Percentiles rank a stretch among this genome's conserved stretches.
These are phyloP conservation scores for Alternaria triticimaculans DNA, from an alignment of 2,329 filamentous ascomycete species.

Conservation along the genomic window DNA sequence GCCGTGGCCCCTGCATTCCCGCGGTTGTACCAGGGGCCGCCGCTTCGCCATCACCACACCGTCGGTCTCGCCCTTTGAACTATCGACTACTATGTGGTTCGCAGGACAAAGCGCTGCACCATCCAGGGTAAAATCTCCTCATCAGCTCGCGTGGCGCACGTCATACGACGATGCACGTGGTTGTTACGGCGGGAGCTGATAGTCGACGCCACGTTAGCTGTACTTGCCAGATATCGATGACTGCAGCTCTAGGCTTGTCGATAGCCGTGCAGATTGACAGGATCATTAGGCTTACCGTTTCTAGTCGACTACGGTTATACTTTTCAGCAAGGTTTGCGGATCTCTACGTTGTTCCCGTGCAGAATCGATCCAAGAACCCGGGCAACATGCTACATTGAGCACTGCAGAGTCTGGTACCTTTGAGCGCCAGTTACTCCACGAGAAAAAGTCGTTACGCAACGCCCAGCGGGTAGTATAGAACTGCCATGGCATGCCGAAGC, in stretches of 20 bases:
- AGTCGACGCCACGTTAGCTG: neutral
- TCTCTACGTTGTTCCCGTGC: neutral
- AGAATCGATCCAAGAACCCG: neutral
- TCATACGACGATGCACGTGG: slow-evolving; percentile 2
- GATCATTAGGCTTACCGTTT: neutral
- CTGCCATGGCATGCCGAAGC: neutral
- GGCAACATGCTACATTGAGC: neutral
- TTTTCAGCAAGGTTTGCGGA: neutral
- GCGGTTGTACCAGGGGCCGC: neutral
- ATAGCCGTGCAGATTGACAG: neutral
- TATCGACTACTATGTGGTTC: neutral
- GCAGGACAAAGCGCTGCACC: neutral
- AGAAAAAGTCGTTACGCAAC: neutral
- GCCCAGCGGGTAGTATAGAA: neutral
- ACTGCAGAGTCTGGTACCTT: neutral
- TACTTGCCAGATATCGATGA: neutral
- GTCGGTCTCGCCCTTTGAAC: neutral
- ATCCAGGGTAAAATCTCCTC: neutral
- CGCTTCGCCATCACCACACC: neutral
- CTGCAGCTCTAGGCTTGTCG: neutral
- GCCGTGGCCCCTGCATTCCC: neutral
- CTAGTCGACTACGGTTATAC: neutral
- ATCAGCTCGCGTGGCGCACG: neutral
- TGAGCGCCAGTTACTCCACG: neutral
- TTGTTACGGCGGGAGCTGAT: neutral